phyloP scores from a whole-genome alignment of 2,329 filamentous ascomycete species.

The Tolypocladium nubicola region DNA sequence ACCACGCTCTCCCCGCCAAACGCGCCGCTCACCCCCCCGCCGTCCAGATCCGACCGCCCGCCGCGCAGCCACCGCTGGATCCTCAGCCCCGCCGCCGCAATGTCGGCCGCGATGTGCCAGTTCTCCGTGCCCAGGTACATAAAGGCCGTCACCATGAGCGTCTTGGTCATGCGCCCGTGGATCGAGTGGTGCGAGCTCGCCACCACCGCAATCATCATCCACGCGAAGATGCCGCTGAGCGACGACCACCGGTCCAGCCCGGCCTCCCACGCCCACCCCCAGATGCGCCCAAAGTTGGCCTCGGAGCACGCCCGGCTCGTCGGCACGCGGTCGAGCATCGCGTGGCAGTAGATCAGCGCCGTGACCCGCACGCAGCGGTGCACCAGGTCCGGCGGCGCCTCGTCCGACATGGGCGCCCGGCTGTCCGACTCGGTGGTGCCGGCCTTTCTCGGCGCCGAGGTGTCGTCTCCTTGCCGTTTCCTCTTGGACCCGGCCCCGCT shows the following conservation, averaged over 20 bases:
- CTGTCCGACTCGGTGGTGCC: constrained; percentile 2
- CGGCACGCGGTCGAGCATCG: constrained; percentile 30
- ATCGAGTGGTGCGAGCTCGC: constrained; percentile 26
- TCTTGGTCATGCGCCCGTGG: constrained; percentile 34
- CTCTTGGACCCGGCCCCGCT: constrained; percentile 4
- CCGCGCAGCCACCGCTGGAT: constrained; percentile 31
- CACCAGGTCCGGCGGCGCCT: constrained; percentile 26
- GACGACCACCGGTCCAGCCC: constrained; percentile 34
- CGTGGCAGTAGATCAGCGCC: constrained; percentile 36
- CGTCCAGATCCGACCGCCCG: constrained; percentile 3
- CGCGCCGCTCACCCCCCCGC: constrained; percentile 7
- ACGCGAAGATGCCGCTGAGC: constrained; percentile 37
- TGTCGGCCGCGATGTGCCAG: constrained; percentile 32
- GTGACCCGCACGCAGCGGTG: constrained; percentile 35
- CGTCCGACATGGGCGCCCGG: constrained; percentile 4
- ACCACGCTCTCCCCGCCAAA: constrained; percentile 12
- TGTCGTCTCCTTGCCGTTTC: constrained; percentile 5
- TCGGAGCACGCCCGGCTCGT: constrained; percentile 28
- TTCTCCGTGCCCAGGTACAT: constrained; percentile 37
- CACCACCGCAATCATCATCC: constrained; percentile 33
- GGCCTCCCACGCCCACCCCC: constrained; percentile 36
- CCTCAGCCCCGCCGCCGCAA: constrained; percentile 24
- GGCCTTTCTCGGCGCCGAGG: constrained; percentile 3
- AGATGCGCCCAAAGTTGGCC: constrained; percentile 30
- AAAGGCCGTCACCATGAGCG: constrained; percentile 29